Conservation (phyloP, 768 basidiomycete genomes). For the Boletus reticuloceps region DNA sequence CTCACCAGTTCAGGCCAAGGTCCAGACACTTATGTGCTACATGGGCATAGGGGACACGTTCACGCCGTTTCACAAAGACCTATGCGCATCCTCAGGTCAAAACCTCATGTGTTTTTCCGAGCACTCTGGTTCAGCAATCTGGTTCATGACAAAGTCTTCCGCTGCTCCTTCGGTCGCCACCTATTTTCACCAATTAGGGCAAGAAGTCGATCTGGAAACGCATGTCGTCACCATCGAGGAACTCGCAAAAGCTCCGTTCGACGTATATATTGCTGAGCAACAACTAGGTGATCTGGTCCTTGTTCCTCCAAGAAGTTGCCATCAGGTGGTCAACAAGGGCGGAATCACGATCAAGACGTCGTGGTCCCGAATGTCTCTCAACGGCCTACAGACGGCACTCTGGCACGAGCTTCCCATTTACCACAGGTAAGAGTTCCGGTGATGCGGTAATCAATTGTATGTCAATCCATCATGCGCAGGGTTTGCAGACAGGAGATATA, state of each 20-base stretch:
- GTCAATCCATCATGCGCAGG: slow-evolving; percentile 35
- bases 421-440: slow-evolving; percentile 49
- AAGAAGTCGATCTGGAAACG: slow-evolving; percentile 66
- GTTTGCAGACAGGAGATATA: slow-evolving; percentile 82
- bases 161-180: slow-evolving; percentile 51
- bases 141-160: slow-evolving; percentile 79
- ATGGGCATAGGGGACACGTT: slow-evolving; percentile 79
- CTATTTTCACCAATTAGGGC: slow-evolving; percentile 52
- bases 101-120: slow-evolving; percentile 87
- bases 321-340: slow-evolving; percentile 80
- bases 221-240: slow-evolving; percentile 63
- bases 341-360: slow-evolving; percentile 82
- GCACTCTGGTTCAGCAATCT: slow-evolving; percentile 67
- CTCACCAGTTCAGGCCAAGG: slow-evolving; percentile 42
- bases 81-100: slow-evolving; percentile 81
- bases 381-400: slow-evolving; percentile 56
- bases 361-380: slow-evolving; percentile 82
- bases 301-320: slow-evolving; percentile 77
- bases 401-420: slow-evolving; percentile 79
- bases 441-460: not conserved
- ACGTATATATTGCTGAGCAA: slow-evolving; percentile 70
- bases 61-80: slow-evolving; percentile 83
- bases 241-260: slow-evolving; percentile 62
- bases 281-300: slow-evolving; percentile 74
- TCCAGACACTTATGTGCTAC: slow-evolving; percentile 86